These are phyloP conservation scores for Pichia insulana DNA, from an alignment of 805 yeast genomes.

Conservation along the genomic window DNA sequence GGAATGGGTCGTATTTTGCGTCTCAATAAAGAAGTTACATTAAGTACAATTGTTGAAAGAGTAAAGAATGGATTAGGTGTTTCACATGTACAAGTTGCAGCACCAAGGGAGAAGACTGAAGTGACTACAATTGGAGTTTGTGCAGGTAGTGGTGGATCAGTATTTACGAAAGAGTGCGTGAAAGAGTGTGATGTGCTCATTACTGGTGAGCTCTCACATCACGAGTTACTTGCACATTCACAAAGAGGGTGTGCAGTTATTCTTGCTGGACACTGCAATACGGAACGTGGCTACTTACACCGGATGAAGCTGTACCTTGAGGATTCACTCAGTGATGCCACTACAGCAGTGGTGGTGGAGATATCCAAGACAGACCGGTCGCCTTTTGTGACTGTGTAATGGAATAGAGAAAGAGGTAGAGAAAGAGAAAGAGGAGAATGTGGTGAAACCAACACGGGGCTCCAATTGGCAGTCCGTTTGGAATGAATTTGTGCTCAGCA, in stretches of 20 bases:
- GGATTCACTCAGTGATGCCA: background rate
- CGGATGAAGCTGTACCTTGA: constrained; percentile 30
- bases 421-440: too few relatives aligned
- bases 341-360: too few relatives aligned
- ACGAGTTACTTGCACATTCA: constrained; percentile 65
- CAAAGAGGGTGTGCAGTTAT: constrained; percentile 69
- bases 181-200: constrained; percentile 66
- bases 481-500: too few relatives aligned
- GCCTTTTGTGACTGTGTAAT: background rate
- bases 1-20: constrained; percentile 78
- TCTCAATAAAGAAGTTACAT: constrained; percentile 34
- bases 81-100: constrained; percentile 55
- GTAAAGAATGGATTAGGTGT: constrained; percentile 50
- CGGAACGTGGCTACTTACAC: constrained; percentile 77
- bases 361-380: background rate
- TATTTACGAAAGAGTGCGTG: constrained; percentile 43
- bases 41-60: constrained; percentile 37
- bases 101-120: constrained; percentile 18
- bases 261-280: constrained; percentile 82
- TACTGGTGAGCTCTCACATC: constrained; percentile 95
- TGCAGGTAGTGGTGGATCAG: constrained; percentile 90
- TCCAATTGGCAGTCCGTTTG: too few relatives aligned
- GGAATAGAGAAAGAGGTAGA: background rate
- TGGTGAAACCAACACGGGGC: too few relatives aligned
- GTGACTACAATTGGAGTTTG: constrained; percentile 70